These are phyloP conservation scores for Boletellus deceptivus DNA, from an alignment of 1,284 basidiomycete species.

Conservation along the genomic window DNA sequence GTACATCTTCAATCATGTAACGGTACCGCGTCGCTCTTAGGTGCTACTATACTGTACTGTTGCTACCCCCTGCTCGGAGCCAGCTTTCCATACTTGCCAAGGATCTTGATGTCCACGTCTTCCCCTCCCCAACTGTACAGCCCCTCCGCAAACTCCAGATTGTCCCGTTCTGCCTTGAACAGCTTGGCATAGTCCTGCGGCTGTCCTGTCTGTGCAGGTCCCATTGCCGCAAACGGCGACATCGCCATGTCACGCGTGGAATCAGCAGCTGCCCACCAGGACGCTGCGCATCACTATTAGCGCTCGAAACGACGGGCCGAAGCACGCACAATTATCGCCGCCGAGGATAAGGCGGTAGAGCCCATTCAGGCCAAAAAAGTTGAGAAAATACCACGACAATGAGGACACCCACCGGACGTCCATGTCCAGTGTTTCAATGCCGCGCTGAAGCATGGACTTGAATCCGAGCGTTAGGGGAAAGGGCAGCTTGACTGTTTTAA, in stretches of 20 bases:
- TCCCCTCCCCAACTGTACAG: constrained; percentile 80
- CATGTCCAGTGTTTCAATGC: constrained; percentile 95
- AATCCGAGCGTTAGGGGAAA: constrained; percentile 97
- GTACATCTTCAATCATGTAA: constrained; percentile 31
- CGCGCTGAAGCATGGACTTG: constrained; percentile 98
- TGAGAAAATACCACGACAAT: constrained; percentile 98
- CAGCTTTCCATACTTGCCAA: constrained; percentile 70
- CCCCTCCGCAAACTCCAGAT: constrained; percentile 88
- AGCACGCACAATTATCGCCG: constrained; percentile 77
- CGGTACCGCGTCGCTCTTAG: constrained; percentile 20
- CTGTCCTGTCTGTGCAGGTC: constrained; percentile 49
- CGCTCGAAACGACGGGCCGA: constrained; percentile 11
- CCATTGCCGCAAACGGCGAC: constrained; percentile 70
- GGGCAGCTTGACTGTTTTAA: constrained; percentile 80
- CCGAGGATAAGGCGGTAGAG: constrained; percentile 93
- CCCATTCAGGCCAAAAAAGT: constrained; percentile 97
- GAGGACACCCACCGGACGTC: constrained; percentile 99
- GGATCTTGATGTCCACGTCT: constrained; percentile 76
- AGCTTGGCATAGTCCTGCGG: constrained; percentile 87
- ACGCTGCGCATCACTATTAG: constrained; percentile 17
- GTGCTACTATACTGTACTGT: constrained; percentile 21
- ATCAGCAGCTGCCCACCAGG: constrained; percentile 60
- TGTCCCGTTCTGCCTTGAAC: constrained; percentile 91
- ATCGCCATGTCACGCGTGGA: constrained; percentile 71
- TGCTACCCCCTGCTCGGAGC: constrained; percentile 24